Base-by-base conservation (phyloP, 2,329 filamentous ascomycete genomes). In the Colletotrichum zoysiae region DNA sequence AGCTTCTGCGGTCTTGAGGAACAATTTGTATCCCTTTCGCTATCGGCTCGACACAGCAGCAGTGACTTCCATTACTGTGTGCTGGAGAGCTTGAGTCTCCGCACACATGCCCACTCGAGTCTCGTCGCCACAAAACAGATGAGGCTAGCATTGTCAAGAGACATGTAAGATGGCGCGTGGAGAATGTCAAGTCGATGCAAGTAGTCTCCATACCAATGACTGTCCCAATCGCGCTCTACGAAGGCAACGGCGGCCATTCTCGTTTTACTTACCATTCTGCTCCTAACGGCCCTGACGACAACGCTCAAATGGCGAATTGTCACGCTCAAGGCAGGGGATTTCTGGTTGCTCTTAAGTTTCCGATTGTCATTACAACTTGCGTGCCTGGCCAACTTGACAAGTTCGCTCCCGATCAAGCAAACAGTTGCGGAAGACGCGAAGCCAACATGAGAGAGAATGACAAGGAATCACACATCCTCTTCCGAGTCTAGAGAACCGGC, bases 261-360 rank as follows among this genome's bases (percentile, higher is more conserved):
- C 3, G 40, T 42, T 5, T 5, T 42, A 16, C 16, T 16, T 3
- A 14, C 14, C 40, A 11, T 14, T 42, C 20, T 5, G 0, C n/a
- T 23, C 46, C 20, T 16, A 33, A 20, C 23, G 35, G 61, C 58
- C 55, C 59, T 55, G 44, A 64, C 42, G 53, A 53, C 59, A 64
- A 69, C 33, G 16, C 40, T 40, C 14, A 55, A 46, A 55, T 59
- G 65, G 59, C 42, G 53, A 69, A 50, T 30, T 7, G 14, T 48
- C 53, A 56, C 48, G 46, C 59, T 64, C 55, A 26, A 55, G 35
- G 44, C 46, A 44, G 50, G 9, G 14, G 60, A 38, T 40, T 35
- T 30, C 30, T 26, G 5, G 59, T 56, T 60, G 65, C 60, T 64
- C 46, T 70, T 40, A 64, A 65, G 59, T 42, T 50, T 65, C 14